These are phyloP conservation scores for Kwoniella newhampshirensis DNA, from an alignment of 768 basidiomycete genomes.

Conservation along the genomic window DNA sequence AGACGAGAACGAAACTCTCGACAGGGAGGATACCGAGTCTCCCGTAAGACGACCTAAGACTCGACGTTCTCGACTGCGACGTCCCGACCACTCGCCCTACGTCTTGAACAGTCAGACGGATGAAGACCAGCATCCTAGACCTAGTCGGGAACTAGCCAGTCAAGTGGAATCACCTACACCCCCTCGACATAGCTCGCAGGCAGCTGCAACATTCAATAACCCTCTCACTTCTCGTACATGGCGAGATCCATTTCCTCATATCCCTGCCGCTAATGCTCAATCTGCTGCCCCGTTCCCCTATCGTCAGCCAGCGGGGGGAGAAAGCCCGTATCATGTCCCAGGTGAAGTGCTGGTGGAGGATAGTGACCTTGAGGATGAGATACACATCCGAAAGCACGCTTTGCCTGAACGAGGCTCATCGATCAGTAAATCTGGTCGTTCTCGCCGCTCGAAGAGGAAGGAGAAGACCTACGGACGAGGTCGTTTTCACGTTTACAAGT, in stretches of 20 bases:
- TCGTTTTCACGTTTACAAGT: conserved; percentile 14
- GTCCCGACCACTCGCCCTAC: background rate
- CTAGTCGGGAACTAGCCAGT: background rate
- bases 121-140: background rate
- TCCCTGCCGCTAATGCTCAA: background rate
- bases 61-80: background rate
- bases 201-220: background rate
- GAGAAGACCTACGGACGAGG: conserved; percentile 12
- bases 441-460: background rate
- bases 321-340: background rate
- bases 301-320: too few relatives aligned
- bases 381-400: background rate
- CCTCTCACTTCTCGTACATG: background rate
- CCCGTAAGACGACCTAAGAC: conserved; percentile 1
- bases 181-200: background rate
- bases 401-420: background rate
- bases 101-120: background rate
- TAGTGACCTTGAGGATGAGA: background rate
- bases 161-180: background rate
- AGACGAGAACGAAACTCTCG: conserved; percentile 1
- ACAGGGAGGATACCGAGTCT: background rate
- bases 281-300: too few relatives aligned
- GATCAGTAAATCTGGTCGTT: conserved; percentile 5
- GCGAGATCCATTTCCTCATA: background rate
- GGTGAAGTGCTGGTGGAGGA: background rate